Percentiles rank a stretch among this genome's conserved stretches.
phyloP scores from a whole-genome alignment of 352 stramenopile species.

The Globisporangium irregulare region DNA sequence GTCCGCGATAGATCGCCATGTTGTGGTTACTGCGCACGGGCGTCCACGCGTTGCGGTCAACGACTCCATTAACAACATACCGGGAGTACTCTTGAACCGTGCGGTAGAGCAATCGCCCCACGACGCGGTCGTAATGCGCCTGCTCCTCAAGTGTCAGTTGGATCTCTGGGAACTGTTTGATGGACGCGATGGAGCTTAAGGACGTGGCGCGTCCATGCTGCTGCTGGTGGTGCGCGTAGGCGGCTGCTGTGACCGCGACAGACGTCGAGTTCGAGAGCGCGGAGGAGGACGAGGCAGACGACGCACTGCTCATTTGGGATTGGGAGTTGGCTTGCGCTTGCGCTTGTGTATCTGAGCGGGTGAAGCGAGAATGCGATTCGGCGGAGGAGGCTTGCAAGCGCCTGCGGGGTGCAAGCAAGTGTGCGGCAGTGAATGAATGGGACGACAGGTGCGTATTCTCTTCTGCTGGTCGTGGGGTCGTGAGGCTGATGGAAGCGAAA shows the following conservation, averaged over 20 bases:
- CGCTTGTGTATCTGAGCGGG: background rate
- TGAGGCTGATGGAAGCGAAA: background rate
- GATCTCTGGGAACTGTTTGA: background rate
- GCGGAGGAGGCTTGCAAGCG: no score
- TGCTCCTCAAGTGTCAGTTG: background rate
- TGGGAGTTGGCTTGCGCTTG: background rate
- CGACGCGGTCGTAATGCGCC: background rate
- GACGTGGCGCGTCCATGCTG: background rate
- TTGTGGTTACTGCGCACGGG: conserved; percentile 14
- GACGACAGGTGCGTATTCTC: background rate
- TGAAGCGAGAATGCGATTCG: background rate
- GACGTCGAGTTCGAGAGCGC: background rate
- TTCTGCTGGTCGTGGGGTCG: background rate
- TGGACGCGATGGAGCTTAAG: background rate
- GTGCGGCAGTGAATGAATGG: background rate
- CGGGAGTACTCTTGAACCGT: background rate
- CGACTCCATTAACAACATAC: background rate
- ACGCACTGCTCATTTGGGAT: background rate
- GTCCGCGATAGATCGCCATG: conserved; percentile 19
- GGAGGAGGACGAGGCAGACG: background rate
- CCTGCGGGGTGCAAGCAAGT: background rate
- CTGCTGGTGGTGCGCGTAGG: background rate
- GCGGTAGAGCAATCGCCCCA: background rate
- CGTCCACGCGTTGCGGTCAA: conserved; percentile 17
- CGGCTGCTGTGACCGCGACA: background rate